Evolutionary conservation across 164 flowering plant genomes (phyloP).

Genomic region (Magnolia changhungtana): DNA sequence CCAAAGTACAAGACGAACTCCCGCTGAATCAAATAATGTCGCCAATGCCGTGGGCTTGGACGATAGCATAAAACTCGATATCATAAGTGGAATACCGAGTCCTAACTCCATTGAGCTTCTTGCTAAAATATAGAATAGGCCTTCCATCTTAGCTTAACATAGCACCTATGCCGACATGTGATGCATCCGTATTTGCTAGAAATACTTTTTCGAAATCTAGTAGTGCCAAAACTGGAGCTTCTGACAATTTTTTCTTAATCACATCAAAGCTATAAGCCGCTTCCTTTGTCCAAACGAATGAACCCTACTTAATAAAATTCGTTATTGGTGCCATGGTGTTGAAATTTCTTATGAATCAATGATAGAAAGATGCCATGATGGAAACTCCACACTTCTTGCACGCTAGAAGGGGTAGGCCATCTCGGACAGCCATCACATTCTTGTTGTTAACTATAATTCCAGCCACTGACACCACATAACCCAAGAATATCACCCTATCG

Average conservation of each 20-base stretch:
- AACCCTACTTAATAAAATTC: not conserved
- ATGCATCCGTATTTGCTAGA: not conserved
- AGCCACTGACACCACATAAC: not conserved
- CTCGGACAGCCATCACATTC: not conserved
- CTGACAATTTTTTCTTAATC: not conserved
- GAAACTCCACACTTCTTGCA: not conserved
- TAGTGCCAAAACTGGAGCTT: not conserved
- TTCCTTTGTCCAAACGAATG: not conserved
- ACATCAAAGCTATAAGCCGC: not conserved
- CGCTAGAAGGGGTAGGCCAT: not conserved
- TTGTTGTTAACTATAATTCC: not conserved
- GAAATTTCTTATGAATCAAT: not conserved
- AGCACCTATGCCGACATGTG: not conserved
- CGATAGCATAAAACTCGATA: not conserved
- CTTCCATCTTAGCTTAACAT: not conserved
- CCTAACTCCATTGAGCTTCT: not conserved
- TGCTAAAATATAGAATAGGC: not conserved
- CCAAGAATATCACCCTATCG: not conserved
- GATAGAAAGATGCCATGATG: constrained; percentile 1
- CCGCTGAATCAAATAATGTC: not conserved
- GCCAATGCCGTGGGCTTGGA: not conserved
- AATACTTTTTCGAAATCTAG: not conserved
- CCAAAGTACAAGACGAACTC: not conserved
- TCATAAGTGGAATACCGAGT: constrained; percentile 4
- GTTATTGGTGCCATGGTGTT: not conserved